Evolutionary conservation across 768 basidiomycete genomes (phyloP).

Genomic region (Kwoniella newhampshirensis): DNA sequence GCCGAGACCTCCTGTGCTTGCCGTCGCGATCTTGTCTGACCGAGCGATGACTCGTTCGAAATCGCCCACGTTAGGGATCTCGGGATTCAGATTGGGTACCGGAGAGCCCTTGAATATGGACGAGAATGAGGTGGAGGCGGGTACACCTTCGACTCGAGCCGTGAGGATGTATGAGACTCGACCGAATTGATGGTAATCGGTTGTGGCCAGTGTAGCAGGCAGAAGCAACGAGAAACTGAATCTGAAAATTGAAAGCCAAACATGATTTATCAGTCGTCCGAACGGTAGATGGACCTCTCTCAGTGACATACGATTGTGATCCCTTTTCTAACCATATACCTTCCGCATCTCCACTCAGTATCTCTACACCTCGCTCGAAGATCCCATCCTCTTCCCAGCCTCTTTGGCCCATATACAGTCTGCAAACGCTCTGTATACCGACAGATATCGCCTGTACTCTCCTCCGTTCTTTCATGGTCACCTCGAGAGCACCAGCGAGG

Average conservation of each 20-base stretch:
- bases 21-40: conserved; percentile 19
- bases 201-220: conserved; percentile 42
- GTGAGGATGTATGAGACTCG: conserved; percentile 35
- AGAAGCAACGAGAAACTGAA: conserved; percentile 47
- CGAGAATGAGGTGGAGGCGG: conserved; percentile 10
- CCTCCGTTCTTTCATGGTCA: conserved; percentile 46
- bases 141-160: conserved; percentile 33
- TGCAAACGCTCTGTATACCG: conserved; percentile 37
- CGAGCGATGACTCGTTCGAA: conserved; percentile 26
- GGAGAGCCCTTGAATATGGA: conserved; percentile 15
- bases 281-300: background rate
- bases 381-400: conserved; percentile 48
- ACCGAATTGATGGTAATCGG: conserved; percentile 38
- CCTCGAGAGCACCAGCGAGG: conserved; percentile 41
- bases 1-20: background rate
- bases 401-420: conserved; percentile 33
- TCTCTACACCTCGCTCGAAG: conserved; percentile 41
- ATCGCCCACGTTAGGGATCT: conserved; percentile 12
- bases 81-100: conserved; percentile 2
- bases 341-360: conserved; percentile 30
- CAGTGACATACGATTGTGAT: conserved; percentile 20
- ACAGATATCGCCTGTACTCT: conserved; percentile 34
- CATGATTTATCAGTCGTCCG: too few relatives aligned
- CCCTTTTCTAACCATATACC: conserved; percentile 45
- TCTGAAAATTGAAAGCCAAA: conserved; percentile 7